These are phyloP conservation scores for Colletotrichum tanaceti DNA, from an alignment of 2,329 filamentous ascomycete species.

Conservation along the genomic window DNA sequence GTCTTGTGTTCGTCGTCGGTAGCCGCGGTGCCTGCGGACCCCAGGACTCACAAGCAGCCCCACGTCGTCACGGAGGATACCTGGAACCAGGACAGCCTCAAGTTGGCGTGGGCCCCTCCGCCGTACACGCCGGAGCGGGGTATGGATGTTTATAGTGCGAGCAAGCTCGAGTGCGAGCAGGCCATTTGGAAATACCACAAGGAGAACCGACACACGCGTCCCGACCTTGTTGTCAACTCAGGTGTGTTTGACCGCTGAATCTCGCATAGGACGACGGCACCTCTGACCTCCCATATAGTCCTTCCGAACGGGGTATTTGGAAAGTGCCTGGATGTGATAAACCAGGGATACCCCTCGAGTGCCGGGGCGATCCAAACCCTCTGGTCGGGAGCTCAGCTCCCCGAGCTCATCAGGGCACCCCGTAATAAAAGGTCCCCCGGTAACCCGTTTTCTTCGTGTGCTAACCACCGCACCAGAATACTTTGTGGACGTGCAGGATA, in stretches of 20 bases:
- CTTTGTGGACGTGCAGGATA: conserved; percentile 60
- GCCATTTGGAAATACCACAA: conserved; percentile 53
- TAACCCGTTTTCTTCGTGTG: conserved; percentile 20
- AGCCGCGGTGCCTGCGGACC: conserved; percentile 38
- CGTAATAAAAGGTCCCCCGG: no score
- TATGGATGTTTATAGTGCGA: conserved; percentile 50
- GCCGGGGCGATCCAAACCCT: conserved; percentile 39
- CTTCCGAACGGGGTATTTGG: conserved; percentile 48
- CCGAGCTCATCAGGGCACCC: not conserved
- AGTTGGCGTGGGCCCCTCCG: conserved; percentile 51
- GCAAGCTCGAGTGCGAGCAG: conserved; percentile 52
- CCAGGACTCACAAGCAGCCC: conserved; percentile 41
- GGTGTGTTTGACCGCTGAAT: not conserved
- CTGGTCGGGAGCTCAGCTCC: conserved; percentile 40
- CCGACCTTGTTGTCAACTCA: conserved; percentile 31
- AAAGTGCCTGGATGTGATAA: conserved; percentile 27
- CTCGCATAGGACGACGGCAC: no score
- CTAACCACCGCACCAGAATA: conserved; percentile 57
- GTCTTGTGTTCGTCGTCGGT: conserved; percentile 53
- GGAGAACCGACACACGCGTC: conserved; percentile 43
- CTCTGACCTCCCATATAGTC: conserved; percentile 45
- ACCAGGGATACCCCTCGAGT: conserved; percentile 44
- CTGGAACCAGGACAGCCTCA: conserved; percentile 51
- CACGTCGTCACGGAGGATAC: conserved; percentile 44
- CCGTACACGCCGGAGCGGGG: conserved; percentile 47